A percentile compares a stretch with the other conserved stretches of the same genome.
Conservation (phyloP, 345 rosid species). For the Reutealis trisperma region DNA sequence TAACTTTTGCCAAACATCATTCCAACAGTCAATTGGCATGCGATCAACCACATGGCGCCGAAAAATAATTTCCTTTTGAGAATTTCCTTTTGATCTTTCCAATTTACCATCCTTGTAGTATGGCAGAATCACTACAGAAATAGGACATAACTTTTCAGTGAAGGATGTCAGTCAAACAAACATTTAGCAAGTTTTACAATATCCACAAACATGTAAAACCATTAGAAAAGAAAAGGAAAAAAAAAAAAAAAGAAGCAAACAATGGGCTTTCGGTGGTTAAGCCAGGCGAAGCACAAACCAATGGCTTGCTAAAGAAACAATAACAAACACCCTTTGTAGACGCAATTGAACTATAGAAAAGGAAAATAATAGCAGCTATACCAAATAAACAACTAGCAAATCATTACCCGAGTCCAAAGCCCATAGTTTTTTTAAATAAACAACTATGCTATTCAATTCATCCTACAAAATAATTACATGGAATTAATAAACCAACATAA, state of each 20-base stretch:
- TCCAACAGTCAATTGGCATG: slow-evolving; percentile 97
- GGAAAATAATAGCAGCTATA: background rate
- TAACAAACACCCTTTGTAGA: background rate
- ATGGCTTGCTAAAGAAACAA: background rate
- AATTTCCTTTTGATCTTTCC: slow-evolving; percentile 40
- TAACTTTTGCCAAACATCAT: slow-evolving; percentile 89
- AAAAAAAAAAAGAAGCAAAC: too few species aligned
- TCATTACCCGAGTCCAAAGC: too few species aligned
- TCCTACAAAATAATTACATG: background rate
- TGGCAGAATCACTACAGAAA: slow-evolving; percentile 75
- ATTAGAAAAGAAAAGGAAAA: background rate
- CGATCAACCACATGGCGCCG: slow-evolving; percentile 84
- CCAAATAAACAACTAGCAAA: too few species aligned
- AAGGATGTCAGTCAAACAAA: background rate
- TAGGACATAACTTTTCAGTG: slow-evolving; percentile 9
- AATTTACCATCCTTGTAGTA: slow-evolving; percentile 66
- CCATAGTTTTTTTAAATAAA: too few species aligned
- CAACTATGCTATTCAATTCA: background rate
- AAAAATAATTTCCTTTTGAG: slow-evolving; percentile 61
- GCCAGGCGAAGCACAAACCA: background rate
- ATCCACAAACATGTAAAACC: background rate
- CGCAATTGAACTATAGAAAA: slow-evolving; percentile 1
- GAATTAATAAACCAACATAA: background rate
- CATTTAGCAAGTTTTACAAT: background rate
- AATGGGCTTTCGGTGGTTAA: too few species aligned